phyloP scores from a whole-genome alignment of 306 rosid genomes.

The Vachellia pachyceras region DNA sequence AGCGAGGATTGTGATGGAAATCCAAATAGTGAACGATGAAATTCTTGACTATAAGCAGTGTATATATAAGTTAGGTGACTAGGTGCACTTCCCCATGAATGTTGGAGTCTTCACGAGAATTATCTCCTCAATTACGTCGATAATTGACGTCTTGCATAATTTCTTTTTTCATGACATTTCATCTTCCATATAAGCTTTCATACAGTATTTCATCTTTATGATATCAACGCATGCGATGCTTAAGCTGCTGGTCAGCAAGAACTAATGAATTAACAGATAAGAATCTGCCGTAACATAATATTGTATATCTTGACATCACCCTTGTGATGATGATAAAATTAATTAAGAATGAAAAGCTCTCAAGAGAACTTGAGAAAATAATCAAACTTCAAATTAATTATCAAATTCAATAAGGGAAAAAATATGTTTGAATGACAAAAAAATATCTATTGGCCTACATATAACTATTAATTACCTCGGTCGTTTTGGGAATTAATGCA shows the following conservation, averaged over 20 bases:
- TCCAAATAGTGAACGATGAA: conserved; percentile 28
- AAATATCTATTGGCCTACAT: background rate
- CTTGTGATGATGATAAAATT: background rate
- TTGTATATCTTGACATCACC: background rate
- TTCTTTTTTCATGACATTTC: background rate
- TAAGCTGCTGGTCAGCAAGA: background rate
- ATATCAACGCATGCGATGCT: background rate
- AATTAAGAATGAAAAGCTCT: background rate
- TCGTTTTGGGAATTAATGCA: conserved; percentile 2
- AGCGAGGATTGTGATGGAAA: conserved; percentile 26
- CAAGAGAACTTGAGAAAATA: no score
- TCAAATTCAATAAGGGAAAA: background rate
- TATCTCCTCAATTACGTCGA: background rate
- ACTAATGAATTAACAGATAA: background rate
- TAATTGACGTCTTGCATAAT: no score
- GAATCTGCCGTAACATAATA: background rate
- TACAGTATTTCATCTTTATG: background rate
- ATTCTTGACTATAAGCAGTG: conserved; percentile 33
- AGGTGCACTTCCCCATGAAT: conserved; percentile 47
- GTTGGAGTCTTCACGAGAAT: conserved; percentile 28
- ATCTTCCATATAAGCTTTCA: background rate
- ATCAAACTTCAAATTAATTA: background rate
- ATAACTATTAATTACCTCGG: conserved; percentile 20
- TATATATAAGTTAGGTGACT: conserved; percentile 12
- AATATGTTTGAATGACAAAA: background rate